phyloP scores from a whole-genome alignment of 257 asterid genomes.

The Solanum arcanum region DNA sequence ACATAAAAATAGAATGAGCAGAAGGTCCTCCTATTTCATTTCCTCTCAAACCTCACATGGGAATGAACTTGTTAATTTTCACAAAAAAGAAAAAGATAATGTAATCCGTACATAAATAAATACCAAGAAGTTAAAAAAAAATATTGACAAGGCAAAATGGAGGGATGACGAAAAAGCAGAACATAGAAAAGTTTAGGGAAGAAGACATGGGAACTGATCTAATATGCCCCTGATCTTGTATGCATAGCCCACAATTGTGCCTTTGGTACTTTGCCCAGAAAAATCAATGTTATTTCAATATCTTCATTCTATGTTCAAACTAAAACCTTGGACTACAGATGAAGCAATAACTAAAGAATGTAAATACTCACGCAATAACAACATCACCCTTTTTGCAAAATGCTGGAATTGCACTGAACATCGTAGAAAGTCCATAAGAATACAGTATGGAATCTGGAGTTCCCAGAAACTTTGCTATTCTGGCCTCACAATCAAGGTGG shows the following conservation, averaged over 20 bases:
- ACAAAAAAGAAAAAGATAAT: not conserved
- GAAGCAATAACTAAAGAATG: not conserved
- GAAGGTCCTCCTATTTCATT: not conserved
- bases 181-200: not conserved
- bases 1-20: not conserved
- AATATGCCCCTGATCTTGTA: not conserved
- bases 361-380: conserved; percentile 62
- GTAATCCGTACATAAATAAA: not conserved
- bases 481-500: conserved; percentile 98
- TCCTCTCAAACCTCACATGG: not conserved
- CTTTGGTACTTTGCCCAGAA: not conserved
- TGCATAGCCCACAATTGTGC: not conserved
- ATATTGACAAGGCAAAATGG: not conserved
- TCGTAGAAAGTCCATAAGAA: conserved; percentile 89
- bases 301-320: not conserved
- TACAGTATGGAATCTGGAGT: conserved; percentile 86
- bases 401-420: conserved; percentile 97
- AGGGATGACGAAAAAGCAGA: not conserved
- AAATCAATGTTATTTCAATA: not conserved
- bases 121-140: not conserved
- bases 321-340: not conserved
- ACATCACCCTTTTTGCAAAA: conserved; percentile 95
- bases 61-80: not conserved
- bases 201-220: not conserved
- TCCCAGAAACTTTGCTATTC: conserved; percentile 83